phyloP scores from a whole-genome alignment of 768 basidiomycete genomes.

The Baorangia bicolor region DNA sequence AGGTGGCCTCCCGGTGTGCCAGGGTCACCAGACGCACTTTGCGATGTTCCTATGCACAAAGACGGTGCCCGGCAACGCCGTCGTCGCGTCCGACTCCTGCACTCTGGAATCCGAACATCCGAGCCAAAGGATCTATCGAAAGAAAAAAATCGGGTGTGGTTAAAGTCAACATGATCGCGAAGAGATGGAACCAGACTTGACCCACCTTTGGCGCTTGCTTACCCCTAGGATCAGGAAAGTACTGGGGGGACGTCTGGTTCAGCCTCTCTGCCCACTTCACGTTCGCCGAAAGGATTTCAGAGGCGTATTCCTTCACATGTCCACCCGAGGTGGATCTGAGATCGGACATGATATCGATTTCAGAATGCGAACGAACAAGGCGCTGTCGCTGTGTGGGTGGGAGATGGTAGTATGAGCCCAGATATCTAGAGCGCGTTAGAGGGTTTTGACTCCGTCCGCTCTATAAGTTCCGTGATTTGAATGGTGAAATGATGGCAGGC shows the following conservation, averaged over 20 bases:
- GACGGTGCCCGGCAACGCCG: conserved; percentile 70
- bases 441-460: not conserved
- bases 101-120: conserved; percentile 86
- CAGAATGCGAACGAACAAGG: not conserved
- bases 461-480: too few relatives aligned
- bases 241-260: conserved; percentile 22
- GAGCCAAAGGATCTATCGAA: conserved; percentile 66
- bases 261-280: conserved; percentile 19
- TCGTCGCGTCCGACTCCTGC: conserved; percentile 73
- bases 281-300: not conserved
- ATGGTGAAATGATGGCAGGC: not conserved
- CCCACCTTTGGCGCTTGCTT: conserved; percentile 22
- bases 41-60: conserved; percentile 89
- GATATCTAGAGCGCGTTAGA: not conserved
- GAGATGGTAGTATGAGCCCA: not conserved
- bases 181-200: not conserved
- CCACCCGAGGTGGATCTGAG: not conserved
- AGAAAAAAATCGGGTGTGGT: too few relatives aligned
- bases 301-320: not conserved
- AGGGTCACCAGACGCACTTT: conserved; percentile 37
- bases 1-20: not conserved
- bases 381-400: not conserved
- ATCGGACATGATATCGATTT: not conserved
- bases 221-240: conserved; percentile 14
- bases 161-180: not conserved